Base-by-base conservation (phyloP, 2,329 filamentous ascomycete species). In the Aspergillus felis region DNA sequence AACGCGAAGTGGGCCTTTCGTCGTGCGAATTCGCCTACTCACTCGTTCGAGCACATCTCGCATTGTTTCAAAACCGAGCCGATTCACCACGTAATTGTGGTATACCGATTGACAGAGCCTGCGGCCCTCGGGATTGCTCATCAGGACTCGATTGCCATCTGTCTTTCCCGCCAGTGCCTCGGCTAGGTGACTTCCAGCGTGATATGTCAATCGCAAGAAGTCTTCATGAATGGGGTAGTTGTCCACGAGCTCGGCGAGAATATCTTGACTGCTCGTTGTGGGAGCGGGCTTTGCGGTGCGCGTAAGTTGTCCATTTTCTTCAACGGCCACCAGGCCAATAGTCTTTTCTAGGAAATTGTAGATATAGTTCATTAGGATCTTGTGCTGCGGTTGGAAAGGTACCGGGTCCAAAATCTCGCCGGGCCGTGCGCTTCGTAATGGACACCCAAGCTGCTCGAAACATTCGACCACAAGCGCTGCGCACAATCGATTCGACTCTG, bases 341-440 rank as follows among this genome's bases (percentile, higher is more conserved):
- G 66, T 65, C 7, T 70, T 69, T 28, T 61, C 65, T 1, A 76
- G 61, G 50, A 75, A 58, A 7, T 60, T 57, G 56, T 74, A 74
- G 3, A 75, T 54, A 38, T 64, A 68, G 1, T 68, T 61, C 20
- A 68, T 57, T 5, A 74, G 55, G 5, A 60, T 60, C 3, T 57
- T 22, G 53, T 74, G 71, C 42, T 68, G 47, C 0, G 66, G 59
- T 1, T 58, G 50, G 49, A 68, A 58, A 1, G 59, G 50, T 24
- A 76, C 62, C 0, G 66, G 66, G 1, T 54, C 44, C 3, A 63
- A 50, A 9, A 17, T 20, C n/a, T 59, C 27, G 12, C 71, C 71
- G 0, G 66, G 29, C 1, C 25, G 27, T 3, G 68, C 64, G 2
- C 50, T 48, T 1, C 57, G 49, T 6, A 64, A 17, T n/a, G 7